Evolutionary conservation across 2,329 filamentous ascomycete genomes (phyloP).

Genomic region (Rhynchosporium agropyri): DNA sequence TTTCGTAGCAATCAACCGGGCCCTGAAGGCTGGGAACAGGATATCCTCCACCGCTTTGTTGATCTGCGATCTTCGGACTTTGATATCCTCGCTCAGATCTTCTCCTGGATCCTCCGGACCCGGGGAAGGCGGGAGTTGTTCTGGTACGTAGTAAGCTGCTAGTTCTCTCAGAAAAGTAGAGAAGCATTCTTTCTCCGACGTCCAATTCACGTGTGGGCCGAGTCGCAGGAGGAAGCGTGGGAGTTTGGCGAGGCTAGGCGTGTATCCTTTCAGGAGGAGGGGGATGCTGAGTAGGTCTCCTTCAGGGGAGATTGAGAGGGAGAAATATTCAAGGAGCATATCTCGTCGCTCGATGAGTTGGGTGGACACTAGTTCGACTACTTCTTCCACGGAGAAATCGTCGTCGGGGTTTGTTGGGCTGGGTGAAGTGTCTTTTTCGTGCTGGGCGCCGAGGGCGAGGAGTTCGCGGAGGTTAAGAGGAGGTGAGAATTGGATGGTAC

Average conservation of each 20-base stretch:
- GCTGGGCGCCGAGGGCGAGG: slow-evolving; percentile 70
- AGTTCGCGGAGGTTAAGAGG: slow-evolving; percentile 72
- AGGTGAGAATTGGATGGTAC: slow-evolving; percentile 76
- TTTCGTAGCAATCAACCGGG: slow-evolving; percentile 79
- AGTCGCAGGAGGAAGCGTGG: slow-evolving; percentile 85
- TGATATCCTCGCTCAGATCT: slow-evolving; percentile 53
- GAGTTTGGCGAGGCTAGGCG: slow-evolving; percentile 81
- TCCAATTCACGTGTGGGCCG: slow-evolving; percentile 88
- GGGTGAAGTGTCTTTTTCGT: slow-evolving; percentile 59
- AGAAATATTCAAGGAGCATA: slow-evolving; percentile 94
- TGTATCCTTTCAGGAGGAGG: slow-evolving; percentile 85
- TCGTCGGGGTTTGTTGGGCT: slow-evolving; percentile 39
- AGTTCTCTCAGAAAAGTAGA: slow-evolving; percentile 82
- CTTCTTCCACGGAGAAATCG: slow-evolving; percentile 67
- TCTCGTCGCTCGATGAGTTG: slow-evolving; percentile 76
- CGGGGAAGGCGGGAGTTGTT: slow-evolving; percentile 67
- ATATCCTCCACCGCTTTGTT: slow-evolving; percentile 77
- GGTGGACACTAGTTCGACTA: slow-evolving; percentile 65
- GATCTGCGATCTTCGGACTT: slow-evolving; percentile 67
- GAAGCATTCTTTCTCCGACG: slow-evolving; percentile 82
- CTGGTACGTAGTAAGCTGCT: slow-evolving; percentile 87
- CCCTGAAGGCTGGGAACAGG: slow-evolving; percentile 87
- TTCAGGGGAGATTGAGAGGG: slow-evolving; percentile 75
- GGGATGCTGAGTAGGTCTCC: slow-evolving; percentile 81
- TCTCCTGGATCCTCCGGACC: slow-evolving; percentile 45